Evolutionary conservation across 2,329 filamentous ascomycete species (phyloP), one percentile per base, ranked within the genome.

Genomic region (Xylaria sp.): DNA sequence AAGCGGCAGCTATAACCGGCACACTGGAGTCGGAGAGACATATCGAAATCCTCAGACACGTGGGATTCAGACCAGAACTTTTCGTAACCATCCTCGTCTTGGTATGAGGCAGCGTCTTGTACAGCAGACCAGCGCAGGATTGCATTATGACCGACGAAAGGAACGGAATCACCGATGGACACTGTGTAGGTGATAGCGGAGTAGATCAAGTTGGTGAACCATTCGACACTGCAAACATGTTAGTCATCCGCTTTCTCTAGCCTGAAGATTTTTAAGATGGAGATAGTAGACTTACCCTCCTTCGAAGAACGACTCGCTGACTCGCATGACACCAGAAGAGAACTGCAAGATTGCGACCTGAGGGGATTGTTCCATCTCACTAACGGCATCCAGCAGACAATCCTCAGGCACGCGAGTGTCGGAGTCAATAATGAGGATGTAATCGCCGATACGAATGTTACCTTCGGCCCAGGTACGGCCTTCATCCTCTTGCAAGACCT

Each of bases 401-500:
- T 93, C 91, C 38, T 83, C 78, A 1, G 91, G 91, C 2, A 92
- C 90, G 75, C 90, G 89, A 29, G 90, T 93, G 75, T 93, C 90
- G 1, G 90, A 92, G 77, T 92, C 90, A 71, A 92, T 90, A 62
- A 93, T 79, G 31, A 91, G 79, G 62, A 93, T 91, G 75, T 93
- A 93, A 76, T 96, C 92, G 58, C 92, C 92, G 21, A 96, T 81
- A 53, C 92, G 90, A 68, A 96, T 89, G 75, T 95, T 93, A 64
- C 92, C 92, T 72, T 92, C 91, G 17, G 91, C 91, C 90, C 89
- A 91, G 27, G 90, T 90, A 27, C 88, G 85, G 17, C 87, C 87
- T 19, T 72, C 67, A 58, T 90, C 82, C 49, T 88, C 85, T 47
- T 87, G 83, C 37, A 93, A 81, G 17, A 89, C 85, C 61, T 89